Evolutionary conservation across 2,329 filamentous ascomycete genomes (phyloP).

Genomic region (Colletotrichum liaoningense): DNA sequence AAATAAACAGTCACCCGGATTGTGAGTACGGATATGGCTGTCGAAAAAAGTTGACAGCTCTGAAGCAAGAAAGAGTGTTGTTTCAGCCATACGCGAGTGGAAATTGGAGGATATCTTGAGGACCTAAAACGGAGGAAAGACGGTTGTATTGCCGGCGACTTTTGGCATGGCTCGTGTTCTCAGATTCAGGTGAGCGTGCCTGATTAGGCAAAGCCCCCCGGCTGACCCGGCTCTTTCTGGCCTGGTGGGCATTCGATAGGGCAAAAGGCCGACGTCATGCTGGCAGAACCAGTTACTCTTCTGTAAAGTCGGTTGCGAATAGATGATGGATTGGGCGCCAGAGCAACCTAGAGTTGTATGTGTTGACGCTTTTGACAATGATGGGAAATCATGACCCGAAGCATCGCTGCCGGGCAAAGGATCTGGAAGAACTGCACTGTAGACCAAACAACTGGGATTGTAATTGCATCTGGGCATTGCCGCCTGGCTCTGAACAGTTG

Average conservation of each 20-base stretch:
- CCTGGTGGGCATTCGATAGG: slow-evolving; percentile 15
- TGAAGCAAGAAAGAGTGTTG: neutral
- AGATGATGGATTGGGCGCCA: slow-evolving; percentile 10
- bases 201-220: slow-evolving; percentile 30
- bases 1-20: neutral
- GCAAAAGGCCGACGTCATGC: slow-evolving; percentile 19
- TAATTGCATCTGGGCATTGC: neutral
- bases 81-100: slow-evolving; percentile 31
- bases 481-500: neutral
- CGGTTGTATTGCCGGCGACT: slow-evolving; percentile 20
- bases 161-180: slow-evolving; percentile 36
- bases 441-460: neutral
- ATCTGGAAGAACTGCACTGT: neutral
- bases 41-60: slow-evolving; percentile 2
- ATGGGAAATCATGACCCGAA: neutral
- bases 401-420: neutral
- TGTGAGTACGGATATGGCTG: neutral
- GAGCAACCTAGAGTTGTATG: slow-evolving; percentile 20
- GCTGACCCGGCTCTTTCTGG: slow-evolving; percentile 15
- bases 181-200: slow-evolving; percentile 39
- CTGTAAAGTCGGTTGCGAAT: slow-evolving; percentile 9
- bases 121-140: neutral
- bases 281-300: neutral
- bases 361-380: neutral
- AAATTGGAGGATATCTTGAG: slow-evolving; percentile 26